Percentiles rank a stretch among this genome's conserved stretches.
Conservation (phyloP, 1,139 yeast genomes). For the Eremothecium coryli region DNA sequence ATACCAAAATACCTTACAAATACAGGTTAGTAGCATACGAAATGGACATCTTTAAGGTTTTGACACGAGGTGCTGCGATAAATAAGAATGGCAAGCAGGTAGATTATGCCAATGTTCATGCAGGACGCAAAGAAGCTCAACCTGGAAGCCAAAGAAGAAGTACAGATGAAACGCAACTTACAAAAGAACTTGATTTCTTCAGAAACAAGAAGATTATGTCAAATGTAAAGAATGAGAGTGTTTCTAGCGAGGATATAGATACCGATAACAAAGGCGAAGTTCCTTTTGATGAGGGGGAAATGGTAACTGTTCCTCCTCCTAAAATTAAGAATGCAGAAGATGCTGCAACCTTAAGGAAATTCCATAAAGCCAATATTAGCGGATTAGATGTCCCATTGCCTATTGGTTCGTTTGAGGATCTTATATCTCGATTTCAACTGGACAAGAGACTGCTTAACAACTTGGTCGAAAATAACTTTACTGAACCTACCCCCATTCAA, state of each 20-base stretch:
- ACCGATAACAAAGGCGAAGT: slow-evolving; percentile 23
- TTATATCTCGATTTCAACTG: slow-evolving; percentile 56
- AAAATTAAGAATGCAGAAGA: slow-evolving; percentile 47
- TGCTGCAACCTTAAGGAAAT: slow-evolving; percentile 47
- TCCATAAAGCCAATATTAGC: slow-evolving; percentile 52
- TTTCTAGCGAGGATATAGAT: slow-evolving; percentile 15
- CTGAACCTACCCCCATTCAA: slow-evolving; percentile 87
- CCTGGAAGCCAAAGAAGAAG: slow-evolving; percentile 27
- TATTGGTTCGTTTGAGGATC: slow-evolving; percentile 78
- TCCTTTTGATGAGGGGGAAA: slow-evolving; percentile 22
- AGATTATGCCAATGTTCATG: slow-evolving; percentile 22
- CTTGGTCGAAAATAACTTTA: slow-evolving; percentile 58
- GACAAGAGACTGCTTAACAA: slow-evolving; percentile 57
- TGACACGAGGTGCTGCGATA: slow-evolving; percentile 77
- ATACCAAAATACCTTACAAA: no score
- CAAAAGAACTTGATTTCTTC: slow-evolving; percentile 63
- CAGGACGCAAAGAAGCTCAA: slow-evolving; percentile 5
- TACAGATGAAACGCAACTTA: slow-evolving; percentile 37
- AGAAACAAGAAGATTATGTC: slow-evolving; percentile 41
- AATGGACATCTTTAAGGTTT: slow-evolving; percentile 86
- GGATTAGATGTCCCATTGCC: slow-evolving; percentile 82
- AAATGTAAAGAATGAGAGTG: slow-evolving; percentile 20
- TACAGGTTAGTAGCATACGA: no score
- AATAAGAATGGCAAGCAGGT: slow-evolving; percentile 35
- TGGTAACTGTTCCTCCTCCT: slow-evolving; percentile 32